Conservation (phyloP, 2,329 filamentous ascomycete species). For the Claviceps cyperi region DNA sequence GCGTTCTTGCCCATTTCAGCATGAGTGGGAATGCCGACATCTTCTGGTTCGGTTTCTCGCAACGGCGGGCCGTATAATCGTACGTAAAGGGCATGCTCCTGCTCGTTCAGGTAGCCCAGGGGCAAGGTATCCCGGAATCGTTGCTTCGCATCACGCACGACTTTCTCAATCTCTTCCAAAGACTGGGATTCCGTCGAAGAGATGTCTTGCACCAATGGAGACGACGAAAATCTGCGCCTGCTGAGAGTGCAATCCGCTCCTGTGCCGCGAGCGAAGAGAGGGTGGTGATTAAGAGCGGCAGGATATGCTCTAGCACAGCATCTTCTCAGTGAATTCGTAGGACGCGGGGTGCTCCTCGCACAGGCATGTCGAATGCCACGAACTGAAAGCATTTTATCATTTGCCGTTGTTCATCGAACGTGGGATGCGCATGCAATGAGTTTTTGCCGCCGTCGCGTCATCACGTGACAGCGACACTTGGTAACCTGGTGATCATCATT, state of each 20-base stretch:
- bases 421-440: not conserved
- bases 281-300: not conserved
- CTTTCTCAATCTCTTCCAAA: slow-evolving; percentile 36
- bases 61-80: slow-evolving; percentile 68
- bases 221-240: slow-evolving; percentile 16
- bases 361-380: slow-evolving; percentile 20
- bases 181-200: not conserved
- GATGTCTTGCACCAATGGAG: slow-evolving; percentile 12
- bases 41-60: slow-evolving; percentile 43
- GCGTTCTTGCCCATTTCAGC: slow-evolving; percentile 19
- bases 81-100: slow-evolving; percentile 64
- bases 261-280: not conserved
- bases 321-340: slow-evolving; percentile 5
- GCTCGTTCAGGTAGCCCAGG: slow-evolving; percentile 49
- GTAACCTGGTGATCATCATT: slow-evolving; percentile 8
- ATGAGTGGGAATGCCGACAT: slow-evolving; percentile 35
- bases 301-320: not conserved
- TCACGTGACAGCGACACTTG: slow-evolving; percentile 16
- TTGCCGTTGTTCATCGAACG: not conserved
- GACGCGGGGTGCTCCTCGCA: slow-evolving; percentile 13
- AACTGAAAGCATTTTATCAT: slow-evolving; percentile 19
- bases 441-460: slow-evolving; percentile 12
- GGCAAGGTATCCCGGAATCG: slow-evolving; percentile 67
- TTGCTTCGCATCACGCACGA: slow-evolving; percentile 58
- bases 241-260: not conserved